Conservation (phyloP, 1,139 yeast species). For the Pichia sp. region DNA sequence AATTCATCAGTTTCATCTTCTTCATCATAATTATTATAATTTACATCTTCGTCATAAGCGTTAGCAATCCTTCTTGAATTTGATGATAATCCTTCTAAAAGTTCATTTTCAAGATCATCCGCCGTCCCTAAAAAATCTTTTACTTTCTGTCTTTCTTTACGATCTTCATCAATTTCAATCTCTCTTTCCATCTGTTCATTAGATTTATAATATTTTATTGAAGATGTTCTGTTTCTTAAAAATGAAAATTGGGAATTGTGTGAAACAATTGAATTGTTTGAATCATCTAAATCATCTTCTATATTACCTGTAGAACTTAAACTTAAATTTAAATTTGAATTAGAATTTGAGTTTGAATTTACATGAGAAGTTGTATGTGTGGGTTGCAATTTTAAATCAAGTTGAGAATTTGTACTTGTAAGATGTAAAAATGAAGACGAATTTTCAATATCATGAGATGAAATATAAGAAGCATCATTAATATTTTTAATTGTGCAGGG, state of each 20-base stretch:
- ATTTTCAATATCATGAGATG: background rate
- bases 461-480: background rate
- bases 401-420: background rate
- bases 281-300: background rate
- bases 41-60: constrained; percentile 47
- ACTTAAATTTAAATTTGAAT: background rate
- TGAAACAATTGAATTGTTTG: constrained; percentile 3
- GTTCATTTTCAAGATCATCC: constrained; percentile 30
- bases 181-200: constrained; percentile 31
- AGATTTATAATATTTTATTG: constrained; percentile 47
- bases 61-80: background rate
- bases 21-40: constrained; percentile 35
- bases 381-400: background rate
- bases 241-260: constrained; percentile 43
- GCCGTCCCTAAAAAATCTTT: constrained; percentile 28
- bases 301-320: background rate
- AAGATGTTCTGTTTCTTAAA: constrained; percentile 48
- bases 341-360: background rate
- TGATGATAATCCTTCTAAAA: constrained; percentile 3
- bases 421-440: background rate
- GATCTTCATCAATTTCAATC: constrained; percentile 16
- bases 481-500: constrained; percentile 4
- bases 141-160: constrained; percentile 6
- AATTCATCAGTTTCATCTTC: constrained; percentile 38
- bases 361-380: background rate